A percentile compares a stretch with the other conserved stretches of the same genome.
phyloP scores from a whole-genome alignment of 306 rosid species.

The Aeschynomene evenia region DNA sequence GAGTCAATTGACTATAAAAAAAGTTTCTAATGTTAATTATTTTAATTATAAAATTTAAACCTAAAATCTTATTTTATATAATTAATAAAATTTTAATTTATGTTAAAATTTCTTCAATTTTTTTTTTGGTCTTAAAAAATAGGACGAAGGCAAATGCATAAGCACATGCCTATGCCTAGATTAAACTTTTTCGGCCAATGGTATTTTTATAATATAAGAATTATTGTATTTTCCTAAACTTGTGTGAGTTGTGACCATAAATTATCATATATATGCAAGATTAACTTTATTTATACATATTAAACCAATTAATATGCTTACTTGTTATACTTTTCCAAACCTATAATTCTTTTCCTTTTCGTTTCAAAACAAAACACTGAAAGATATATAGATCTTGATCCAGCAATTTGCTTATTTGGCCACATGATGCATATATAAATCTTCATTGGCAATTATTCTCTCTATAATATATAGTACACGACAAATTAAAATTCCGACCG shows the following conservation, averaged over 20 bases:
- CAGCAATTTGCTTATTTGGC: not conserved
- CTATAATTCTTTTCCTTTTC: not conserved
- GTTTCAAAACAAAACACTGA: not conserved
- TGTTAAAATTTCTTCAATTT: too few relatives aligned
- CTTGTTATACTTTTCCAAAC: too few relatives aligned
- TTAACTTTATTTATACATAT: not conserved
- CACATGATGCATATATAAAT: not conserved
- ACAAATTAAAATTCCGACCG: conserved; percentile 1
- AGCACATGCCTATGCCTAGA: not conserved
- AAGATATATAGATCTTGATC: not conserved
- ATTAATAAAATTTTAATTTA: too few relatives aligned
- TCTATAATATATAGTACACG: not conserved
- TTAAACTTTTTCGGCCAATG: not conserved
- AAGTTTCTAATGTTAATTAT: too few relatives aligned
- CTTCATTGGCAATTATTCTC: not conserved
- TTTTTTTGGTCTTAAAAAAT: not conserved
- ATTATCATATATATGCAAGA: too few relatives aligned
- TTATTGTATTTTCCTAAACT: not conserved
- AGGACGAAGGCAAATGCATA: not conserved
- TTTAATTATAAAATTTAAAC: too few relatives aligned
- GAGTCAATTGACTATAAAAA: too few relatives aligned
- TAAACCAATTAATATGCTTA: too few relatives aligned
- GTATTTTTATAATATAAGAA: not conserved
- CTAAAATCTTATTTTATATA: too few relatives aligned
- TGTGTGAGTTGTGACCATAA: not conserved